Base-by-base conservation (phyloP, 2,329 filamentous ascomycete species). In the Xylariomycetidae sp. region DNA sequence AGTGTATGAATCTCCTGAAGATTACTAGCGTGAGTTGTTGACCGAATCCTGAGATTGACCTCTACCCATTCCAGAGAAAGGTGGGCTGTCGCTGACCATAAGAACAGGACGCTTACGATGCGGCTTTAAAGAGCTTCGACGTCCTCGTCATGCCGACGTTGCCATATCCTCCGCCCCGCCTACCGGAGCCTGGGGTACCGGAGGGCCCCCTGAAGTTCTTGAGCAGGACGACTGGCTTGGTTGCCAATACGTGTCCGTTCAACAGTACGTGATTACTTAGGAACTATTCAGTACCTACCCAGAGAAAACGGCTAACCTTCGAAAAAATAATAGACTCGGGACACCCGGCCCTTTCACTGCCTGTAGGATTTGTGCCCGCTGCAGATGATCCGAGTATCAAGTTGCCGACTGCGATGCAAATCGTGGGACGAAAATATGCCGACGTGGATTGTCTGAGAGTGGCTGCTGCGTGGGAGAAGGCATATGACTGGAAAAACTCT, bases 71-170 rank as follows among this genome's bases (percentile, higher is more conserved):
- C 20, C n/a, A 8, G n/a, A 23, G n/a, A 23, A 23, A 11, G 3
- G 5, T 17, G 13, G 5, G 14, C 14, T 4, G 15, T 11, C 14
- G 27, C 37, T 37, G n/a, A 44, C 9, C 7, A n/a, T 6, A 17
- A 16, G 14, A 19, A 18, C 23, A 51, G 46, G 48, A 55, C 30
- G 40, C 36, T 7, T 56, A 54, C 22, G 49, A 56, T 14, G 33
- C 35, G 14, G 48, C 44, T 3, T 35, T 56, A 6, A 25, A 47
- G 10, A 31, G 41, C 7, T 41, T 49, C 31, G 51, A 55, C 26
- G 44, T 54, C n/a, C 38, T 54, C 1, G 42, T 55, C 23, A 54
- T 54, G 44, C 51, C 53, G 13, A 56, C 51, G 3, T 31, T 49
- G 16, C 42, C 45, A 14, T 37, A 36, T 7, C 42, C 43, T 8